Evolutionary conservation across 148 eudicot species (phyloP).

Genomic region (Fallopia convolvulus): DNA sequence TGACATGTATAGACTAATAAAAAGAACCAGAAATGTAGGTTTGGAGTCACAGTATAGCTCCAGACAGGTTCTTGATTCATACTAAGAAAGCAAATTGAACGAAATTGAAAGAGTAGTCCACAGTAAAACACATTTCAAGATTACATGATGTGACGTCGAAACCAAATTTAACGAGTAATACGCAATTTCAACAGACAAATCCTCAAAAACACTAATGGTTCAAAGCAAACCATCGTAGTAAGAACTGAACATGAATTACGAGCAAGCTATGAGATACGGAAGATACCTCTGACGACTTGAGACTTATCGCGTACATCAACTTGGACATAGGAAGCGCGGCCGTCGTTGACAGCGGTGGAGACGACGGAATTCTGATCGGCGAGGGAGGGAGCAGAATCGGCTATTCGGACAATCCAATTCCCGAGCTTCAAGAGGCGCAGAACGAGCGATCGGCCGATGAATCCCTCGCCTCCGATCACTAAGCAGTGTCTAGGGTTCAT

Average conservation of each 20-base stretch:
- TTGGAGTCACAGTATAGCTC: not conserved
- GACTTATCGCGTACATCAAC: slow-evolving; percentile 49
- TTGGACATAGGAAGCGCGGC: slow-evolving; percentile 43
- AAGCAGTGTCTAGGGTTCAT: slow-evolving; percentile 41
- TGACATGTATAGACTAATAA: not conserved
- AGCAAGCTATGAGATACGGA: not conserved
- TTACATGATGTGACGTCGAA: not conserved
- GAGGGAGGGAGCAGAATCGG: slow-evolving; percentile 40
- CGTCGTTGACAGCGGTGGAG: slow-evolving; percentile 37
- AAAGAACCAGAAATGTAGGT: not conserved
- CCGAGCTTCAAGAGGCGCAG: slow-evolving; percentile 49
- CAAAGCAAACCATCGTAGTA: not conserved
- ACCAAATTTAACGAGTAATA: not conserved
- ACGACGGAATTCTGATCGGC: slow-evolving; percentile 29
- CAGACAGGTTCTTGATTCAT: not conserved
- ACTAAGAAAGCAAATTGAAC: not conserved
- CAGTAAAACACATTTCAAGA: not conserved
- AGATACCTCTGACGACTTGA: slow-evolving; percentile 49
- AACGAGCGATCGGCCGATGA: slow-evolving; percentile 62
- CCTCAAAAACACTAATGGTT: not conserved
- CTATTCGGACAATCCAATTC: slow-evolving; percentile 69
- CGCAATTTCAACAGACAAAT: not conserved
- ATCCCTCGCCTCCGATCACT: slow-evolving; percentile 67
- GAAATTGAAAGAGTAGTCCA: not conserved
- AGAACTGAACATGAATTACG: not conserved